Evolutionary conservation across 2,329 filamentous ascomycete genomes (phyloP).

Genomic region (Nemania diffusa): DNA sequence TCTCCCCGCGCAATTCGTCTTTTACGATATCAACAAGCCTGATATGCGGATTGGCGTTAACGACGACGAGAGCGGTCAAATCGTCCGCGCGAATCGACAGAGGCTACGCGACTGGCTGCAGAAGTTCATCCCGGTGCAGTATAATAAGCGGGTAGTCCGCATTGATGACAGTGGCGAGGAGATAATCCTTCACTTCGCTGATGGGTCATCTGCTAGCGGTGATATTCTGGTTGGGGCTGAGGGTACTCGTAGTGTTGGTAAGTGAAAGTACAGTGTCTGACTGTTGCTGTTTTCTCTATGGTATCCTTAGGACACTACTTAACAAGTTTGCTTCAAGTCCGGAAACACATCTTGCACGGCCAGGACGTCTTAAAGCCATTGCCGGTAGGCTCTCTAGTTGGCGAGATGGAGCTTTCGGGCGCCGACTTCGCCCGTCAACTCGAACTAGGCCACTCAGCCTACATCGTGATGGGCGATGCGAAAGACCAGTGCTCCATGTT

Average conservation of each 20-base stretch:
- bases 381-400: slow-evolving; percentile 10
- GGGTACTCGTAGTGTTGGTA: slow-evolving; percentile 43
- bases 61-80: not conserved
- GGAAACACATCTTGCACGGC: slow-evolving; percentile 12
- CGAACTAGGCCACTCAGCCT: slow-evolving; percentile 6
- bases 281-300: not conserved
- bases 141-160: not conserved
- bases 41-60: slow-evolving; percentile 1
- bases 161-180: not conserved
- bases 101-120: slow-evolving; percentile 12
- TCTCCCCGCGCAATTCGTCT: slow-evolving; percentile 3
- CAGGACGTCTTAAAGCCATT: slow-evolving; percentile 13
- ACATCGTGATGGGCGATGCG: slow-evolving; percentile 6
- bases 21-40: slow-evolving; percentile 5
- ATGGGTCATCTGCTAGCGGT: slow-evolving; percentile 40
- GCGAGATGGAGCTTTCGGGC: slow-evolving; percentile 9
- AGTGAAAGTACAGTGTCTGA: not conserved
- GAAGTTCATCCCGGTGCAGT: slow-evolving; percentile 6
- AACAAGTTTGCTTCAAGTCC: not conserved
- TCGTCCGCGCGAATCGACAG: slow-evolving; percentile 36
- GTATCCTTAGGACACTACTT: not conserved
- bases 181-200: slow-evolving; percentile 39
- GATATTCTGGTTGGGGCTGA: slow-evolving; percentile 47
- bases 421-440: slow-evolving; percentile 14
- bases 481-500: slow-evolving; percentile 13